Evolutionary conservation across 2,329 filamentous ascomycete genomes (phyloP).

Genomic region (Alternaria hordeiaustralica): DNA sequence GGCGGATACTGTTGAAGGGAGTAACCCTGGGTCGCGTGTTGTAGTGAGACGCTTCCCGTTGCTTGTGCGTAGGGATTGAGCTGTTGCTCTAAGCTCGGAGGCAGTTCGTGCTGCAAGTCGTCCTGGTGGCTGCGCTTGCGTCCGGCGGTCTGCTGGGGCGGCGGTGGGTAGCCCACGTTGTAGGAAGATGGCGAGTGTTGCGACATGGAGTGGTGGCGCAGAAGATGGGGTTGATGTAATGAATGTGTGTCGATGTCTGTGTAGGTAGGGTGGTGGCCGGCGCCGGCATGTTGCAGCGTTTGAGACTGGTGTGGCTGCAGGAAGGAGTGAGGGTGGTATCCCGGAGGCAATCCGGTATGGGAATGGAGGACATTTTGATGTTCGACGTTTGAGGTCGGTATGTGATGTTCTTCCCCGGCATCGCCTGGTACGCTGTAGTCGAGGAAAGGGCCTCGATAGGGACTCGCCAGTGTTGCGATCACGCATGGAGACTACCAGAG

Average conservation of each 20-base stretch:
- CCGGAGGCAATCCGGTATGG: conserved; percentile 44
- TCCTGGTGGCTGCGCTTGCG: conserved; percentile 56
- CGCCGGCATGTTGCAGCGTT: conserved; percentile 48
- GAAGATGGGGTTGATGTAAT: conserved; percentile 45
- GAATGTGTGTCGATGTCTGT: conserved; percentile 49
- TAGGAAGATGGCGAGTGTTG: conserved; percentile 47
- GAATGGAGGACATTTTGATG: conserved; percentile 50
- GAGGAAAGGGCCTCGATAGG: conserved; percentile 55
- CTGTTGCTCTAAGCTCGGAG: conserved; percentile 50
- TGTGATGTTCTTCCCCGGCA: conserved; percentile 50
- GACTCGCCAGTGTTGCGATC: conserved; percentile 59
- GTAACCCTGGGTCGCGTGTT: conserved; percentile 48
- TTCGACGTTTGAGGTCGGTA: conserved; percentile 52
- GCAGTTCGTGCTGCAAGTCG: conserved; percentile 45
- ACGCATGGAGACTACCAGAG: conserved; percentile 60
- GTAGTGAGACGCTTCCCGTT: conserved; percentile 48
- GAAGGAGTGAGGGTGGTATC: conserved; percentile 43
- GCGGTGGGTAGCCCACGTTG: conserved; percentile 44
- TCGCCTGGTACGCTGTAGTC: conserved; percentile 55
- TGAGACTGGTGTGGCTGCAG: conserved; percentile 48
- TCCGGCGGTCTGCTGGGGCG: conserved; percentile 33
- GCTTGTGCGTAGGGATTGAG: conserved; percentile 48
- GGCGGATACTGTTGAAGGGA: conserved; percentile 46
- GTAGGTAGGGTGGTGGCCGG: conserved; percentile 46
- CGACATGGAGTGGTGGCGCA: conserved; percentile 47